Conservation (phyloP, 1,284 basidiomycete genomes). For the Sporisorium reilianum region DNA sequence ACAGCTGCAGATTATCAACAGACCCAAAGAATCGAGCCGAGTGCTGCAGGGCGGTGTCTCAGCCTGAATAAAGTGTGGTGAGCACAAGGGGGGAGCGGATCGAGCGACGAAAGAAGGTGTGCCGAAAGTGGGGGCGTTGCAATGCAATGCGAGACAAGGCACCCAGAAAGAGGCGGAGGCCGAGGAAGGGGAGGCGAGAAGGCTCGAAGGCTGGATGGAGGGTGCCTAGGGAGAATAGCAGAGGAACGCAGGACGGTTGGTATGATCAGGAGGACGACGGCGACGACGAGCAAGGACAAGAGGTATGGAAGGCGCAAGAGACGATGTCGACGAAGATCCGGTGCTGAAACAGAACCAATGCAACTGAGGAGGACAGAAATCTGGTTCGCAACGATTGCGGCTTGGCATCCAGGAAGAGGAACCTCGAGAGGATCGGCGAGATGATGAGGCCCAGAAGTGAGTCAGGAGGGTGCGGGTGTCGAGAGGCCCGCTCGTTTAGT, state of each 20-base stretch:
- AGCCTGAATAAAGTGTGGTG: not conserved
- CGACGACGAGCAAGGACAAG: not conserved
- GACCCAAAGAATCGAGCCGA: not conserved
- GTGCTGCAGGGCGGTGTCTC: not conserved
- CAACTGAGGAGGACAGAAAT: not conserved
- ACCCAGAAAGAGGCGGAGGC: not conserved
- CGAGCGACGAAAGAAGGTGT: not conserved
- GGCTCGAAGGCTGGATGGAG: too few species aligned
- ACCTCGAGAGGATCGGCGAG: not conserved
- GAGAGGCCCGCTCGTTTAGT: not conserved
- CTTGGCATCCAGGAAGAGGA: not conserved
- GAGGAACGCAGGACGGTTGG: too few species aligned
- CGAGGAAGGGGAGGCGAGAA: too few species aligned
- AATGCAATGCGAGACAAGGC: not conserved
- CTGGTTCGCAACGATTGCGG: too few species aligned
- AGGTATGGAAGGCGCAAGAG: not conserved
- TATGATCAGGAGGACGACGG: not conserved
- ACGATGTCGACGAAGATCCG: not conserved
- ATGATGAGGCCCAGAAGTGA: constrained; percentile 5
- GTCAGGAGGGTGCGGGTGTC: not conserved
- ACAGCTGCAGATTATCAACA: not conserved
- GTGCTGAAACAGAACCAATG: not conserved
- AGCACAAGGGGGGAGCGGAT: not conserved
- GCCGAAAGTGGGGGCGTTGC: not conserved
- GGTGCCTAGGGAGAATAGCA: too few species aligned